Evolutionary conservation across 2,329 filamentous ascomycete genomes (phyloP), one percentile per base, ranked within the genome.

Genomic region (Fusarium zealandicum): DNA sequence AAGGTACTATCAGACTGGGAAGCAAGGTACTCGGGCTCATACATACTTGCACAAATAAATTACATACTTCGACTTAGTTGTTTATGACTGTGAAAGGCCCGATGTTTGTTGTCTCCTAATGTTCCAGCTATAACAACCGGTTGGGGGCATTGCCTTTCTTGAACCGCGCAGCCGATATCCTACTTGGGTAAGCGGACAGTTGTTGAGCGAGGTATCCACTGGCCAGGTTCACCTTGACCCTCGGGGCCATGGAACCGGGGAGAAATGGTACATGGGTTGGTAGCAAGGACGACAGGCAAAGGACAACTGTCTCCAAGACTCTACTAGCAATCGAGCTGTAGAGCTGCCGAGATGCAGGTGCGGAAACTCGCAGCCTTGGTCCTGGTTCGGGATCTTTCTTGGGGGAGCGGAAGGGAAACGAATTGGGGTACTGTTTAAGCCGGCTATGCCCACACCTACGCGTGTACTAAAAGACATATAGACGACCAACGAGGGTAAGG

Each of bases 371-470:
- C 39, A 36, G 47, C 9, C 20, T 20, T 20, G 20, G 20, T 20
- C 20, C 20, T 20, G 20, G 43, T 57, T 63, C 39, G 43, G 41
- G 28, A 35, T 52, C 30, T 46, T 39, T 55, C 22, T 38, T 38
- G 14, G 44, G 28, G 31, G 30, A 10, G 52, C 39, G 53, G 60
- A 62, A 28, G 33, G 32, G 33, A 18, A 14, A 45, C 28, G 36
- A 30, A 51, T 44, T 36, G 40, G 38, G 35, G 32, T 36, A 30
- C 43, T 27, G 22, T 41, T 53, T 35, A 53, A 59, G 51, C 61
- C 61, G 58, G 46, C 56, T 66, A 66, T 58, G 37, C 28, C 31
- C 57, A 67, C 63, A 33, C 56, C 61, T 38, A 11, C 17, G 37
- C 17, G 44, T 45, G 44, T 40, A 28, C 32, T 13, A 38, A 44